Percentiles rank a stretch among this genome's conserved stretches.
Evolutionary conservation across 257 asterid genomes (phyloP).

Genomic region (Fraxinus anomala): DNA sequence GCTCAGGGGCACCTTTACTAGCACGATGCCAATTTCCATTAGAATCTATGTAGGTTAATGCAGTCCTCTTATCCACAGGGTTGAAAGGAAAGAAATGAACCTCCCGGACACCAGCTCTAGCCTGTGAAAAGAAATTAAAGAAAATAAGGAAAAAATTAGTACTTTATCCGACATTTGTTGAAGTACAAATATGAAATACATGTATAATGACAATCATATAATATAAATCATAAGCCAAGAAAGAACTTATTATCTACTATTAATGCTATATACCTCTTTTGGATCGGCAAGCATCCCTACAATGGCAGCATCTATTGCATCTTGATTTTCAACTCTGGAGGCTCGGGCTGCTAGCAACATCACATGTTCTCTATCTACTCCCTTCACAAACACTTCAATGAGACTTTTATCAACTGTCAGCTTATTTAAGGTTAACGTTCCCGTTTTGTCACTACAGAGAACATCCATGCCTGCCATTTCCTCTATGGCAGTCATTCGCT

Average conservation of each 20-base stretch:
- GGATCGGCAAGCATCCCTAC: constrained; percentile 97
- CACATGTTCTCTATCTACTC: constrained; percentile 71
- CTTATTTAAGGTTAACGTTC: constrained; percentile 87
- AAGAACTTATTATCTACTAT: too few relatives aligned
- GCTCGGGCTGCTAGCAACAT: constrained; percentile 84
- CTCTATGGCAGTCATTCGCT: constrained; percentile 94
- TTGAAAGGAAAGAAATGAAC: constrained; percentile 87
- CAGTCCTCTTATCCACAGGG: constrained; percentile 93
- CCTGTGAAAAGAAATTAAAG: constrained; percentile 37
- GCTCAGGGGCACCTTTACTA: constrained; percentile 98
- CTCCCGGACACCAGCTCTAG: constrained; percentile 83
- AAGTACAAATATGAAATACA: neutral
- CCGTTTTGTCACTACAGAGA: constrained; percentile 89
- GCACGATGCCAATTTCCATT: constrained; percentile 84
- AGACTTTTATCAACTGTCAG: constrained; percentile 72
- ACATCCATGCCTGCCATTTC: constrained; percentile 99
- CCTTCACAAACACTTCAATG: constrained; percentile 72
- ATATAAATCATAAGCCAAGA: neutral
- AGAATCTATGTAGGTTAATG: constrained; percentile 77
- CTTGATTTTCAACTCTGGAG: constrained; percentile 85
- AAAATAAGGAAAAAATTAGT: neutral
- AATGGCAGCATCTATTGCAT: constrained; percentile 91
- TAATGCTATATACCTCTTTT: constrained; percentile 90
- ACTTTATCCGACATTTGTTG: too few relatives aligned
- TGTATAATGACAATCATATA: neutral